These are phyloP conservation scores for Climacium dendroides DNA, from an alignment of 225 moss, liverwort and hornwort genomes.

Conservation along the genomic window DNA sequence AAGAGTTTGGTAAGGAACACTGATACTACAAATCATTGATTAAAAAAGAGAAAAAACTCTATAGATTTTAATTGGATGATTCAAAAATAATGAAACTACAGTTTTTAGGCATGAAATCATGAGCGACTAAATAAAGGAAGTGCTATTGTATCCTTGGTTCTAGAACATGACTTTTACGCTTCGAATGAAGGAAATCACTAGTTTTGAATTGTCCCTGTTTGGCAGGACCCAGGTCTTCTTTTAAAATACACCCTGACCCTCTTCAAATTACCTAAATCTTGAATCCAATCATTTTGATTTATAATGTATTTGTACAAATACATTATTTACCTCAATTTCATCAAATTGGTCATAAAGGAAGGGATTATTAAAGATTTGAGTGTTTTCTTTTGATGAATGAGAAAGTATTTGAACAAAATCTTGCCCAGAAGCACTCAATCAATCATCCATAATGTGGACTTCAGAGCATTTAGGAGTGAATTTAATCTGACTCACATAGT, in stretches of 20 bases:
- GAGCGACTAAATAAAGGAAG: not conserved
- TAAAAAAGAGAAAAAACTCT: not conserved
- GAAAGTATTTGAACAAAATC: not conserved
- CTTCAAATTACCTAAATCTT: not conserved
- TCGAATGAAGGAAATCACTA: not conserved
- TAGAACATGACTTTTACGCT: too few species aligned
- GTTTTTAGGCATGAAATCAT: not conserved
- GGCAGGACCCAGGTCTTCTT: not conserved
- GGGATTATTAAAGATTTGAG: not conserved
- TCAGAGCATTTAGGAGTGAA: not conserved
- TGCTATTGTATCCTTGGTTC: not conserved
- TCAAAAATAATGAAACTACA: not conserved
- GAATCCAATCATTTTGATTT: not conserved
- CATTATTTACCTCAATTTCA: not conserved
- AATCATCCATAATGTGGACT: not conserved
- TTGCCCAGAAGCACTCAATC: not conserved
- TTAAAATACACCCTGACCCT: not conserved
- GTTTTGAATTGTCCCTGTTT: not conserved
- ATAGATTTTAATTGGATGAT: not conserved
- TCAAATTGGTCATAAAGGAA: not conserved
- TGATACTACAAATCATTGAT: not conserved
- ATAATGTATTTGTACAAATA: too few species aligned
- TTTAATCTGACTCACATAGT: not conserved
- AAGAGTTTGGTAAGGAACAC: not conserved
- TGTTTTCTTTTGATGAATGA: not conserved